These are phyloP conservation scores for Penicillium turbatum DNA, from an alignment of 495 filamentous ascomycete species.

Conservation along the genomic window DNA sequence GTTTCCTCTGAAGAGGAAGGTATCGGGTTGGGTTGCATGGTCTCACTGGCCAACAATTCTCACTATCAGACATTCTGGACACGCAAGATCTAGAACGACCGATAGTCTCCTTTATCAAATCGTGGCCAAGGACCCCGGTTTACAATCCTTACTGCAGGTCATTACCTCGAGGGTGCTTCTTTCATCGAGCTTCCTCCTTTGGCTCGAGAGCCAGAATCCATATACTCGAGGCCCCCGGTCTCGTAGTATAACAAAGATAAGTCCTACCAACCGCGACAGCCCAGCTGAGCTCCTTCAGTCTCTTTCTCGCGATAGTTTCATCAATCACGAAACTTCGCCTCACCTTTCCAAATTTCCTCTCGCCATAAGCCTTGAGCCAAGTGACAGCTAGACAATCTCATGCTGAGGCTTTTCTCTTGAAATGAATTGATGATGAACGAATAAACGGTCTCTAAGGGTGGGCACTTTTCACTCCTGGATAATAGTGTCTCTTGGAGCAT, in stretches of 20 bases:
- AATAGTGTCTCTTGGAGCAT: not conserved
- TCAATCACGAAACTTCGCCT: not conserved
- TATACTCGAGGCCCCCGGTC: not conserved
- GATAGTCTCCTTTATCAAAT: not conserved
- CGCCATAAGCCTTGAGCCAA: not conserved
- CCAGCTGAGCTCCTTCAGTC: not conserved
- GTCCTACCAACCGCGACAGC: not conserved
- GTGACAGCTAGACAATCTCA: not conserved
- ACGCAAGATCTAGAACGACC: not conserved
- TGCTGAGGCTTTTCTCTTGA: not conserved
- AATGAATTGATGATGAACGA: conserved; percentile 6
- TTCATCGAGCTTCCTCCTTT: too few species aligned
- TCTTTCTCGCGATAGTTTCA: not conserved
- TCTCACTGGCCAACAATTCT: not conserved
- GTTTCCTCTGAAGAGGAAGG: not conserved
- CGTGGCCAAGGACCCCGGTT: not conserved
- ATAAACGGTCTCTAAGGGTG: conserved; percentile 1
- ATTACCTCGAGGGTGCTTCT: too few species aligned
- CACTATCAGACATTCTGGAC: not conserved
- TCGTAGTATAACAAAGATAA: not conserved
- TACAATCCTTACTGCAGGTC: too few species aligned
- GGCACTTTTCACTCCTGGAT: conserved; percentile 1
- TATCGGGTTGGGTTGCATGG: not conserved
- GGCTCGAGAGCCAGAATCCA: too few species aligned
- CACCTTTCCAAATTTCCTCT: not conserved